Conservation (phyloP, 805 yeast genomes). For the Cyberlindnera euphorbiae region DNA sequence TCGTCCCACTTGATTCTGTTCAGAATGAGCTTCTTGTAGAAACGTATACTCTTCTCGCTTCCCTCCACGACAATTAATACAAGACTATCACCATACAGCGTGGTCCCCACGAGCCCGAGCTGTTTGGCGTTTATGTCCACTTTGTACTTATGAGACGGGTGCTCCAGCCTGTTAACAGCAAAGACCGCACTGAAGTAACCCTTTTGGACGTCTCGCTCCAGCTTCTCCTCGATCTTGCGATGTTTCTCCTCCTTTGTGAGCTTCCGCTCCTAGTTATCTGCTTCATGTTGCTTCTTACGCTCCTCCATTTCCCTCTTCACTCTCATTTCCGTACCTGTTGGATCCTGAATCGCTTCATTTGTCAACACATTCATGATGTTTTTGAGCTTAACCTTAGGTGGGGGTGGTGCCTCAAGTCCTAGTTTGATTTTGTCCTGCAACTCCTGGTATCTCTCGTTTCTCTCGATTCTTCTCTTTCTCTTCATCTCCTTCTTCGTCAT, state of each 20-base stretch:
- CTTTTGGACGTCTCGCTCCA: conserved; percentile 42
- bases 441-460: conserved; percentile 60
- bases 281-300: conserved; percentile 54
- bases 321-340: conserved; percentile 74
- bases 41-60: conserved; percentile 52
- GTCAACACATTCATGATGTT: conserved; percentile 86
- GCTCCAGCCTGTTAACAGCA: conserved; percentile 45
- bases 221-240: conserved; percentile 43
- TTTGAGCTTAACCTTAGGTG: conserved; percentile 79
- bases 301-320: conserved; percentile 67
- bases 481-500: conserved; percentile 76
- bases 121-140: conserved; percentile 81
- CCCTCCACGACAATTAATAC: conserved; percentile 75
- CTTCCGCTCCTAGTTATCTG: conserved; percentile 57
- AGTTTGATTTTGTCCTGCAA: conserved; percentile 71
- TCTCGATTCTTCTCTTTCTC: conserved; percentile 62
- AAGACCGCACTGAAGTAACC: conserved; percentile 61
- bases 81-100: conserved; percentile 35
- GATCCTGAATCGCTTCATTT: conserved; percentile 80
- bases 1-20: conserved; percentile 70
- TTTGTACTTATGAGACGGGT: conserved; percentile 67
- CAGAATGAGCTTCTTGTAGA: conserved; percentile 56
- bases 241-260: conserved; percentile 52
- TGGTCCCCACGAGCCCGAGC: conserved; percentile 57
- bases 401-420: conserved; percentile 85